Percentiles rank a stretch among this genome's conserved stretches.
Evolutionary conservation across 2,329 filamentous ascomycete genomes (phyloP).

Genomic region (Emergomyces pasteurianus): DNA sequence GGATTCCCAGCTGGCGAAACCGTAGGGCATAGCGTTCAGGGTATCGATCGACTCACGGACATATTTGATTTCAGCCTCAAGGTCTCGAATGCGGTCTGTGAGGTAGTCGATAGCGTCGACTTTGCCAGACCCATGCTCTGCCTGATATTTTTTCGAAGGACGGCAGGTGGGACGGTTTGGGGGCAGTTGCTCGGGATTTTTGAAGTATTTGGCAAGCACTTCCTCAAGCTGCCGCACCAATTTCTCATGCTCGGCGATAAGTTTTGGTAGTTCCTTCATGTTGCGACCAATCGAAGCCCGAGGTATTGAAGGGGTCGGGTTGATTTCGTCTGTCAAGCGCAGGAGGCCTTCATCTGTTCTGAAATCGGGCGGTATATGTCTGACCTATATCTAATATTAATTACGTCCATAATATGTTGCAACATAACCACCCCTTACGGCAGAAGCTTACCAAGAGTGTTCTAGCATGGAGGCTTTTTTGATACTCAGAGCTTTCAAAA

Average conservation of each 20-base stretch:
- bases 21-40: slow-evolving; percentile 78
- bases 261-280: slow-evolving; percentile 73
- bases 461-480: slow-evolving; percentile 68
- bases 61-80: slow-evolving; percentile 76
- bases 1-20: slow-evolving; percentile 85
- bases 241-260: slow-evolving; percentile 74
- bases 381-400: slow-evolving; percentile 43
- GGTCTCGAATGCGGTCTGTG: slow-evolving; percentile 66
- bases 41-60: slow-evolving; percentile 73
- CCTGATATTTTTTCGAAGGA: slow-evolving; percentile 67
- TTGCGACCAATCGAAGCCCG: slow-evolving; percentile 78
- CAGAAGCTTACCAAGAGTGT: slow-evolving; percentile 40
- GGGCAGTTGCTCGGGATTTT: slow-evolving; percentile 71
- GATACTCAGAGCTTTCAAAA: slow-evolving; percentile 78
- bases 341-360: slow-evolving; percentile 79
- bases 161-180: slow-evolving; percentile 63
- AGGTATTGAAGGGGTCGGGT: slow-evolving; percentile 65
- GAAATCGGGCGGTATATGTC: slow-evolving; percentile 66
- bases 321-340: slow-evolving; percentile 67
- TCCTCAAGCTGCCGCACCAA: slow-evolving; percentile 72
- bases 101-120: slow-evolving; percentile 92
- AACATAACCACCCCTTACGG: neutral
- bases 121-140: slow-evolving; percentile 50
- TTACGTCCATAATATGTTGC: neutral
- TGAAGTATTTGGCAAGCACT: slow-evolving; percentile 79